A percentile compares a stretch with the other conserved stretches of the same genome.
Evolutionary conservation across 208 protist genomes (phyloP).

Genomic region (Leishmania gerbilli): DNA sequence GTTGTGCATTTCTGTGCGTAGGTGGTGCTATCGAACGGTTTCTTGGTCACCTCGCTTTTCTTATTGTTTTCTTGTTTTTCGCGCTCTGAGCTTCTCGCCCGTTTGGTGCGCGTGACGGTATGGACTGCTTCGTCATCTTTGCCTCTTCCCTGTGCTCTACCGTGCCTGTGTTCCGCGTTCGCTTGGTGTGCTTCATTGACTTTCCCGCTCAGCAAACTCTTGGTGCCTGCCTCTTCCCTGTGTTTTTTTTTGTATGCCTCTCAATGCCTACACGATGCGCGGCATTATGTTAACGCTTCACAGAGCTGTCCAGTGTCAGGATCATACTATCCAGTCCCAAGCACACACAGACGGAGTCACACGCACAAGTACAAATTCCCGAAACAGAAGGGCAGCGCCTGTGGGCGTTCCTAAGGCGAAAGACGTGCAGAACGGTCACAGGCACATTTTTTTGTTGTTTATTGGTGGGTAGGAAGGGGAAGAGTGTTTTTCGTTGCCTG

Average conservation of each 20-base stretch:
- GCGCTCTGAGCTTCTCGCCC: background rate
- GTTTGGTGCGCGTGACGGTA: background rate
- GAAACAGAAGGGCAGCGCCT: background rate
- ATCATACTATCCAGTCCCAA: background rate
- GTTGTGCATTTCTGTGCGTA: background rate
- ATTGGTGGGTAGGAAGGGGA: background rate
- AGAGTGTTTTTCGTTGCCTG: background rate
- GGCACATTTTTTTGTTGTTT: background rate
- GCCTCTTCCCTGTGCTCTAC: background rate
- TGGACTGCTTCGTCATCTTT: background rate
- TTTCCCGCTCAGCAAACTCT: background rate
- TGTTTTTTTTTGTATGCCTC: background rate
- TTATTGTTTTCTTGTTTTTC: background rate
- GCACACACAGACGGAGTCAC: background rate
- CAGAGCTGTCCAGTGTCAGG: background rate
- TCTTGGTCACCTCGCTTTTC: too few relatives aligned
- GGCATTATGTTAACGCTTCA: background rate
- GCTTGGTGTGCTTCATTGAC: background rate
- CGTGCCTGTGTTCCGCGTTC: background rate
- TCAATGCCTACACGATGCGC: background rate
- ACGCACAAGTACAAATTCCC: background rate
- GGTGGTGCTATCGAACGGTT: background rate
- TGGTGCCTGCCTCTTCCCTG: background rate
- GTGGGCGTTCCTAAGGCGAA: background rate
- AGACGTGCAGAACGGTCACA: background rate